phyloP scores from a whole-genome alignment of 2,329 filamentous ascomycete genomes.

The Ceratocystis alfenasii region DNA sequence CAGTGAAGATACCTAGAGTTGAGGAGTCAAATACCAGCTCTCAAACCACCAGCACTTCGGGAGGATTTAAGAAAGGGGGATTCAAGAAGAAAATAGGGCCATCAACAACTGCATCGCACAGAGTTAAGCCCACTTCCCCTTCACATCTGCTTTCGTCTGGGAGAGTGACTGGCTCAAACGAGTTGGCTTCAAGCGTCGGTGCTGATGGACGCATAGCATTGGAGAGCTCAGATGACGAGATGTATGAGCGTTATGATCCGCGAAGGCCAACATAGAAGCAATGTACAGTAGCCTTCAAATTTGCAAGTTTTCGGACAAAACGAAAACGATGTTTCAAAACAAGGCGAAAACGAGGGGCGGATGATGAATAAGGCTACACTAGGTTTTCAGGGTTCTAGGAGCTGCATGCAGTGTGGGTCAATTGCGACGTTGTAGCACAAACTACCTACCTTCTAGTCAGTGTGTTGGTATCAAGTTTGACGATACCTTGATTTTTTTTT shows the following conservation, averaged over 20 bases:
- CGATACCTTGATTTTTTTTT: no score
- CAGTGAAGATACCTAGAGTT: constrained; percentile 45
- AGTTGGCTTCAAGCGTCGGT: not conserved
- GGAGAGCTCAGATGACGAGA: constrained; percentile 49
- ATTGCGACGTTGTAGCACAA: no score
- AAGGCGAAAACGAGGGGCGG: no score
- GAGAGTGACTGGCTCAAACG: not conserved
- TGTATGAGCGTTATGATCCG: constrained; percentile 56
- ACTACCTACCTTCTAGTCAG: no score
- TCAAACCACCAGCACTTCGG: constrained; percentile 19
- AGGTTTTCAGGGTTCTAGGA: no score
- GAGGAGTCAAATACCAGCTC: constrained; percentile 19
- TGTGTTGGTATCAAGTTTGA: no score
- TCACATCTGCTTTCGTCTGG: not conserved
- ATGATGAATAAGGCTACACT: no score
- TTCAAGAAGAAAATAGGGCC: constrained; percentile 81
- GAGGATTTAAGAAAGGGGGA: constrained; percentile 53
- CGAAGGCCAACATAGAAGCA: constrained; percentile 37
- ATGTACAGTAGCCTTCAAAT: no score
- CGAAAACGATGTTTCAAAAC: no score
- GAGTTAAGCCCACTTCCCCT: constrained; percentile 35
- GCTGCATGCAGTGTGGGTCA: no score
- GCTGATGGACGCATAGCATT: not conserved
- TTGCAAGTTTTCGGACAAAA: no score
- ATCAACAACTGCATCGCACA: constrained; percentile 40